Base-by-base conservation (phyloP, 75 land plant genomes). In the Cunninghamia lanceolata region DNA sequence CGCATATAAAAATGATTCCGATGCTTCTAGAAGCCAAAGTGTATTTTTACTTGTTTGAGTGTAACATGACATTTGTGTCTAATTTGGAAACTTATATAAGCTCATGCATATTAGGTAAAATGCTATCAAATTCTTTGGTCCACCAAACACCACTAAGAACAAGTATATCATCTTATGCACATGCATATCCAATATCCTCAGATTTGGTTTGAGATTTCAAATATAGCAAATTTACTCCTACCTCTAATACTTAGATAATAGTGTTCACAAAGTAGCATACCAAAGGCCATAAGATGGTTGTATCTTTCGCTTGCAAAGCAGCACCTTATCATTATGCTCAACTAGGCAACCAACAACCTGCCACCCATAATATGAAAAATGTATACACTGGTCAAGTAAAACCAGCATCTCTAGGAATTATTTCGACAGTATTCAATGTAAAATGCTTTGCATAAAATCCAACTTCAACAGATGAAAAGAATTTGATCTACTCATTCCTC, bases 281-380 rank as follows among this genome's bases (percentile, higher is more conserved):
- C 98, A 97, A 56, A 95, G 94, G 50, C 98, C 98, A 88, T 90
- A 93, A 42, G 96, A 97, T 85, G 99, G 99, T 86, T 96, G 87
- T 87, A 97, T 97, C 35, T 93, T 97, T 85, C 96, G 75, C 85
- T 89, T 93, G 93, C 96, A 94, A 53, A 94, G 93, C 82, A 94
- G 82, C 59, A 94, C 88, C 86, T 92, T 93, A 81, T 87, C 86
- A 59, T 94, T 91, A 91, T 97, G 94, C 89, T 96, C 96, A 53
- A 97, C 94, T 53, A 97, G 88, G 91, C 99, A 97, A 40, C 99
- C 99, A 52, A 97, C 99, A 84, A 97, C 97, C 99, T 97, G 86
- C 16, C 83, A 82, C 35, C 83, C 83, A 46, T n/a, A 82, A 30
- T 21, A 46, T 46, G 19, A 46, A 46, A 45, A 82, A 47, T 47